Base-by-base conservation (phyloP, 192 early-diverging fungal species). In the Backusella morwellensis region DNA sequence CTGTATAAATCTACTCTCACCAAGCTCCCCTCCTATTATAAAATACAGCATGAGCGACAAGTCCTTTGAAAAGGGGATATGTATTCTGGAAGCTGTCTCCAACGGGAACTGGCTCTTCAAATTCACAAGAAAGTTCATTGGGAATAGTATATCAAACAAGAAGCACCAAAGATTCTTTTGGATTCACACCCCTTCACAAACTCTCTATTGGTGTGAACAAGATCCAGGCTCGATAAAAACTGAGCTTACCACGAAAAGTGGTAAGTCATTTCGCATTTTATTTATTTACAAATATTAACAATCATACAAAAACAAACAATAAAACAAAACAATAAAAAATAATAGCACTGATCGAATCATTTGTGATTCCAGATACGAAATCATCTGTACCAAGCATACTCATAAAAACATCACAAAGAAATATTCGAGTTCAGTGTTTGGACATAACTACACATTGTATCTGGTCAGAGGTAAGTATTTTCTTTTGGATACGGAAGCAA, bases 131-230 rank as follows among this genome's bases (percentile, higher is more conserved):
- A 80, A 86, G 40, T 79, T 56, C 54, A 85, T 86, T 36, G 84
- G 83, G 0, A 78, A 74, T 17, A 80, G 81, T 38, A 84, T 83
- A 15, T 87, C 84, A 21, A 92, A 90, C 36, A 84, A 85, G 9
- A 85, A 86, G 12, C 91, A 95, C 69, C 75, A 85, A 76, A 85
- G 93, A 5, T 95, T 90, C 84, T 93, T 93, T 59, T 95, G 93
- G 93, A 85, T 95, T 21, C 92, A 93, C 71, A 91, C 93, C 12
- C 93, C 92, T 63, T 92, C 91, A 21, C 89, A 90, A 71, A 91
- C 90, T 26, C 75, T 95, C 35, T 91, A 95, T 76, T 95, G 93
- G 93, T 90, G 89, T 80, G 84, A 83, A 52, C 85, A 87, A 77
- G 89, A 90, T 42, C 92, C 92, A 35, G 84, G 85, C 14, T 78